A percentile compares a stretch with the other conserved stretches of the same genome.
Evolutionary conservation across 2,329 filamentous ascomycete species (phyloP).

Genomic region (Neospermospora avenae): DNA sequence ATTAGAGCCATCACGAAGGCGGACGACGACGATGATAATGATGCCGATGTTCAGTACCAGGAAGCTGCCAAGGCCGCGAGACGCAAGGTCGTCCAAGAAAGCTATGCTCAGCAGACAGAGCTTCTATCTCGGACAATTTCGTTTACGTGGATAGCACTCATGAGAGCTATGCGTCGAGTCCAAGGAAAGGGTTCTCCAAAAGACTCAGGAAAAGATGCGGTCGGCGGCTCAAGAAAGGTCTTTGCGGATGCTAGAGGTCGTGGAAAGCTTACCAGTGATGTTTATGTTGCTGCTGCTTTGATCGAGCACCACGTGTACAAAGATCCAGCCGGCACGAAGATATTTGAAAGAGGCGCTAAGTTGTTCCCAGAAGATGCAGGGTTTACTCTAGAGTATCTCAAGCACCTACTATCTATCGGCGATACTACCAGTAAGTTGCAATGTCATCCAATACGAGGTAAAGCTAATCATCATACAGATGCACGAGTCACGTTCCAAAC

Average conservation of each 20-base stretch:
- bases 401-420: constrained; percentile 87
- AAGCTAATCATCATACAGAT: constrained; percentile 51
- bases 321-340: constrained; percentile 86
- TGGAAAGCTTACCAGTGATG: constrained; percentile 87
- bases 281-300: constrained; percentile 89
- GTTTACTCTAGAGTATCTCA: constrained; percentile 94
- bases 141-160: constrained; percentile 91
- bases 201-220: constrained; percentile 29
- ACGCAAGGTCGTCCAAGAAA: constrained; percentile 58
- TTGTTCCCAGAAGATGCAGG: constrained; percentile 91
- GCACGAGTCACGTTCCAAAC: constrained; percentile 95
- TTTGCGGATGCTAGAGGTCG: constrained; percentile 86
- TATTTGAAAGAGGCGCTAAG: constrained; percentile 90
- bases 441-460: background rate
- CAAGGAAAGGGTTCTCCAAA: constrained; percentile 71
- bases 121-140: constrained; percentile 82
- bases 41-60: constrained; percentile 36
- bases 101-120: constrained; percentile 69
- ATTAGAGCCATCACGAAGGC: constrained; percentile 42
- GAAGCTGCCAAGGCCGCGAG: constrained; percentile 55
- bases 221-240: constrained; percentile 72
- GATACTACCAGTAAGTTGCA: constrained; percentile 80
- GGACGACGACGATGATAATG: constrained; percentile 47
- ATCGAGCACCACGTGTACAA: constrained; percentile 97
- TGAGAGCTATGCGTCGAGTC: constrained; percentile 88